A percentile compares a stretch with the other conserved stretches of the same genome.
These are phyloP conservation scores for Trametes pubescens DNA, from an alignment of 1,284 basidiomycete species.

Conservation along the genomic window DNA sequence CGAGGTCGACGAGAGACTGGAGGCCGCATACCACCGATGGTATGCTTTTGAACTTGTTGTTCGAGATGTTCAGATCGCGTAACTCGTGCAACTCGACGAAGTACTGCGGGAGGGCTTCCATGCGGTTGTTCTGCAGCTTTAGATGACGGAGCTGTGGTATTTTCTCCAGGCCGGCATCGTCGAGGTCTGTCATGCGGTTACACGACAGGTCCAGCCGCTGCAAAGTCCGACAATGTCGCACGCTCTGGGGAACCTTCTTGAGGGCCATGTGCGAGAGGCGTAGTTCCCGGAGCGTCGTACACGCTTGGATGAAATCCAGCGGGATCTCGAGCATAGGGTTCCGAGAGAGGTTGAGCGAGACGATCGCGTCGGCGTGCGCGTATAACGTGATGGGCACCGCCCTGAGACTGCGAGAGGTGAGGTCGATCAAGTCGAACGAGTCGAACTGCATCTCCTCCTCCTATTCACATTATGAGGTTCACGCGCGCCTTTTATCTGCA, in stretches of 20 bases:
- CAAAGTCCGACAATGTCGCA: conserved; percentile 80
- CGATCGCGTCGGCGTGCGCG: conserved; percentile 86
- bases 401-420: conserved; percentile 85
- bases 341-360: conserved; percentile 89
- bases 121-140: conserved; percentile 92
- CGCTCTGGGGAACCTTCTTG: conserved; percentile 90
- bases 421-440: conserved; percentile 85
- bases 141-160: conserved; percentile 80
- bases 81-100: conserved; percentile 81
- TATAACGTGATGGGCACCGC: conserved; percentile 94
- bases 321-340: conserved; percentile 98
- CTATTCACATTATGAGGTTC: conserved; percentile 41
- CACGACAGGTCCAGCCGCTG: conserved; percentile 91
- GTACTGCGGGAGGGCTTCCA: conserved; percentile 88
- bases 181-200: conserved; percentile 92
- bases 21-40: conserved; percentile 84
- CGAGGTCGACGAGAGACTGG: conserved; percentile 81
- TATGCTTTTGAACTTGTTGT: conserved; percentile 92
- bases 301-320: conserved; percentile 95
- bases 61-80: conserved; percentile 91
- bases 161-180: conserved; percentile 85
- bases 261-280: conserved; percentile 94
- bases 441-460: conserved; percentile 81
- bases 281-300: conserved; percentile 85
- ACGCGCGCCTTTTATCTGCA: background rate